Evolutionary conservation across 2,329 filamentous ascomycete species (phyloP).

Genomic region (Ambrosiella beaveri): DNA sequence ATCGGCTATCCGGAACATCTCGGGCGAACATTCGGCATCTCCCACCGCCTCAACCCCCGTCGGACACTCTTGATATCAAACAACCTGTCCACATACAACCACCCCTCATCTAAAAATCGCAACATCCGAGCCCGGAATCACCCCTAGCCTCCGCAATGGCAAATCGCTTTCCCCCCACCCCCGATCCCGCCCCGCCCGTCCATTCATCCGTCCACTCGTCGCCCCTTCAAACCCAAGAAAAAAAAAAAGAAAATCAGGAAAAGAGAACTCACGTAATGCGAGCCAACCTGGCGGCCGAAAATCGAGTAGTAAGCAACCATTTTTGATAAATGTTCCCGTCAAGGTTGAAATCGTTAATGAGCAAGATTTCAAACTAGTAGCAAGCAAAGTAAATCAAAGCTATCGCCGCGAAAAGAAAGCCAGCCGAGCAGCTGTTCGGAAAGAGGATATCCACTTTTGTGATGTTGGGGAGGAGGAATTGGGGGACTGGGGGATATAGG

Average conservation of each 20-base stretch:
- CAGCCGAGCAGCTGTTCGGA: no score
- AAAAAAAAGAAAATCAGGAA: background rate
- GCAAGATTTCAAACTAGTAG: background rate
- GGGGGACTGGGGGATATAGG: background rate
- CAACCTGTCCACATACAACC: background rate
- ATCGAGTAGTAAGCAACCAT: slow-evolving; percentile 29
- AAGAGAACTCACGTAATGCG: slow-evolving; percentile 37
- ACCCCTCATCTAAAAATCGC: background rate
- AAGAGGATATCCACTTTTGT: background rate
- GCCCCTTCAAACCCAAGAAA: background rate
- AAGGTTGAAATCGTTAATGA: background rate
- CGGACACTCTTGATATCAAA: background rate
- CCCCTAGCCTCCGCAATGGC: background rate
- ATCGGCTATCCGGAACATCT: background rate
- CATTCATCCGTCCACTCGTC: background rate
- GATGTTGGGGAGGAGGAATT: background rate
- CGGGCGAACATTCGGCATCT: background rate
- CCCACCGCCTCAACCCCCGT: background rate
- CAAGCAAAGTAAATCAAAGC: background rate
- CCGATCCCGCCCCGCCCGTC: background rate
- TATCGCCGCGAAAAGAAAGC: no score
- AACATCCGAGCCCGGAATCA: background rate
- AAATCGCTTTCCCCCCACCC: background rate
- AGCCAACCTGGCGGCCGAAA: slow-evolving; percentile 41
- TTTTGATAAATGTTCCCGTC: background rate